A percentile compares a stretch with the other conserved stretches of the same genome.
Evolutionary conservation across 2,329 filamentous ascomycete species (phyloP).

Genomic region (Fusarium sp.): DNA sequence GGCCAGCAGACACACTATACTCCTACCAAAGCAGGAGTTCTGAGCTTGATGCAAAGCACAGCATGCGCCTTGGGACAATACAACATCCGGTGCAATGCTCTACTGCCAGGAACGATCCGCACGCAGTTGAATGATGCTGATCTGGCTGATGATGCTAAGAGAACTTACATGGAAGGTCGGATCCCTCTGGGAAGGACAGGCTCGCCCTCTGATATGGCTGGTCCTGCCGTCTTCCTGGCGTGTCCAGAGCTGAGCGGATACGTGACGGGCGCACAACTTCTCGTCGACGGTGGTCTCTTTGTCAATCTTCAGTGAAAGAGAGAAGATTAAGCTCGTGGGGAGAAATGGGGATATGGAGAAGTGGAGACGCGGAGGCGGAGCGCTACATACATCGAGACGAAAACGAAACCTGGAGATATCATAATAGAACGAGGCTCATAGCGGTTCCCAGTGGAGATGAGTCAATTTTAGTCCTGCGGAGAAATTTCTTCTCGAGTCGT

Average conservation of each 20-base stretch:
- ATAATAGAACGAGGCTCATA: constrained; percentile 3
- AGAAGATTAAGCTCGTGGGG: constrained; percentile 34
- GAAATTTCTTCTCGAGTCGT: constrained; percentile 13
- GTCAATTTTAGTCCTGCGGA: constrained; percentile 5
- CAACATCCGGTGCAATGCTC: constrained; percentile 83
- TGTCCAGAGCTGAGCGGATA: constrained; percentile 83
- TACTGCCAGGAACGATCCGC: constrained; percentile 84
- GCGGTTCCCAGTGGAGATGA: constrained; percentile 20
- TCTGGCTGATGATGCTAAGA: constrained; percentile 85
- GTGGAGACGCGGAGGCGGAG: constrained; percentile 27
- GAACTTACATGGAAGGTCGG: constrained; percentile 80
- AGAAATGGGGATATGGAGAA: constrained; percentile 31
- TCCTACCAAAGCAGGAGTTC: constrained; percentile 85
- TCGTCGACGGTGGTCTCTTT: constrained; percentile 91
- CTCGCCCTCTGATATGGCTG: constrained; percentile 78
- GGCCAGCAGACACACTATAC: constrained; percentile 87
- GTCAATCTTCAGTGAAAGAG: constrained; percentile 81
- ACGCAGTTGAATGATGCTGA: constrained; percentile 90
- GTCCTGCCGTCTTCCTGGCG: constrained; percentile 87
- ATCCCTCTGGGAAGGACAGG: constrained; percentile 85
- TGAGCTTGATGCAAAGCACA: constrained; percentile 85
- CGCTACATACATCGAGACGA: constrained; percentile 3
- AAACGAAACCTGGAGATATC: constrained; percentile 18
- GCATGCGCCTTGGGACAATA: constrained; percentile 83
- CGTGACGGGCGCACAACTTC: constrained; percentile 83